These are phyloP conservation scores for Nelumbo lutea DNA, from an alignment of 164 flowering plant species.

Conservation along the genomic window DNA sequence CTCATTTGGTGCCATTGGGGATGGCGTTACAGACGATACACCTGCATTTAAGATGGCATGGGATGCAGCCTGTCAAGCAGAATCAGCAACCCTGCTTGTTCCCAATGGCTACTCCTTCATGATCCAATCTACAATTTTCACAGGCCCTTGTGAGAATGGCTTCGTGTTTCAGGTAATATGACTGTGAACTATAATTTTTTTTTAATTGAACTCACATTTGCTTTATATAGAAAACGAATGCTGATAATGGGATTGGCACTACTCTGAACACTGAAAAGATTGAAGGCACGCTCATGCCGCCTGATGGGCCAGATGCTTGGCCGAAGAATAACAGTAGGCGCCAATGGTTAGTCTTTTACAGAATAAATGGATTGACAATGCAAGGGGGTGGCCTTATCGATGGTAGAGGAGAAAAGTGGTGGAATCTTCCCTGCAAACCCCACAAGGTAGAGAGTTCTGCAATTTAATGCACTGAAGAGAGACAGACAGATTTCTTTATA, in stretches of 20 bases:
- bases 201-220: too few species aligned
- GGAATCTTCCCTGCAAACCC: constrained; percentile 90
- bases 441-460: constrained; percentile 43
- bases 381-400: constrained; percentile 64
- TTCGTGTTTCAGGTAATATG: constrained; percentile 61
- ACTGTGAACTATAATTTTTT: too few species aligned
- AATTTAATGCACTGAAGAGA: too few species aligned
- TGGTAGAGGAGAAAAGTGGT: constrained; percentile 80
- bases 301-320: constrained; percentile 75
- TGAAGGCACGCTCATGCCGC: constrained; percentile 63
- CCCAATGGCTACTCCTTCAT: constrained; percentile 59
- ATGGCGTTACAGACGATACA: constrained; percentile 82
- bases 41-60: constrained; percentile 81
- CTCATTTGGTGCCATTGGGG: constrained; percentile 80
- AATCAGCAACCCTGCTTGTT: constrained; percentile 44
- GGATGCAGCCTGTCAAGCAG: constrained; percentile 68
- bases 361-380: constrained; percentile 45
- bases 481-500: too few species aligned
- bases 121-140: constrained; percentile 79
- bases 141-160: constrained; percentile 71
- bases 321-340: constrained; percentile 37
- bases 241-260: constrained; percentile 5
- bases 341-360: constrained; percentile 68
- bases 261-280: constrained; percentile 28
- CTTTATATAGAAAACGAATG: not conserved